Percentiles rank a stretch among this genome's conserved stretches.
Conservation (phyloP, 2,329 filamentous ascomycete genomes). For the Ophiostoma angusticollis region DNA sequence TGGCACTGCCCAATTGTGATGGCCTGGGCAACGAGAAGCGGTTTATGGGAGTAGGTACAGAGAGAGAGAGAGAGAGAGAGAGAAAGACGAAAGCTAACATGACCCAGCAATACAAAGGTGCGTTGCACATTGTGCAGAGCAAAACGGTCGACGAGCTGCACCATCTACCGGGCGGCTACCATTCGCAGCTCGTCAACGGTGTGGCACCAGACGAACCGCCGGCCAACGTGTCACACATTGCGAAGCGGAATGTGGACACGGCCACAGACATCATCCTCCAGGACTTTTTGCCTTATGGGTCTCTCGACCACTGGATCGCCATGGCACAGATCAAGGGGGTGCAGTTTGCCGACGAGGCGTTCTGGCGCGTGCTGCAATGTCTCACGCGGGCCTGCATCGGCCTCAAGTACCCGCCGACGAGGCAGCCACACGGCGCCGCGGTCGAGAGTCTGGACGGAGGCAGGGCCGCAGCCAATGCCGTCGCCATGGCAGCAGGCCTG, state of each 20-base stretch:
- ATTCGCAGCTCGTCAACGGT: neutral
- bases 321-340: neutral
- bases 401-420: slow-evolving; percentile 11
- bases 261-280: slow-evolving; percentile 6
- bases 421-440: neutral
- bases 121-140: slow-evolving; percentile 8
- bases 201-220: slow-evolving; percentile 2
- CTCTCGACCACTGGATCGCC: slow-evolving; percentile 9
- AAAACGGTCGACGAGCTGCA: slow-evolving; percentile 4
- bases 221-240: too few species aligned
- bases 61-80: too few species aligned
- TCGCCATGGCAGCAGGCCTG: too few species aligned
- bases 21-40: slow-evolving; percentile 1
- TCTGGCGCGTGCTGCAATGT: slow-evolving; percentile 14
- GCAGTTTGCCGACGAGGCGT: neutral
- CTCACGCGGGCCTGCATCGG: slow-evolving; percentile 12
- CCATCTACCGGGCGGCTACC: neutral
- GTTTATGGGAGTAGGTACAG: slow-evolving; percentile 1
- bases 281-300: slow-evolving; percentile 7
- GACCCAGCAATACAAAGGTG: slow-evolving; percentile 1
- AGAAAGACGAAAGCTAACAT: too few species aligned
- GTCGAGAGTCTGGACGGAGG: too few species aligned
- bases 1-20: neutral
- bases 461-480: too few species aligned
- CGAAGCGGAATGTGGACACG: neutral